Base-by-base conservation (phyloP, 2,329 filamentous ascomycete species). In the Fusarium beomiforme region DNA sequence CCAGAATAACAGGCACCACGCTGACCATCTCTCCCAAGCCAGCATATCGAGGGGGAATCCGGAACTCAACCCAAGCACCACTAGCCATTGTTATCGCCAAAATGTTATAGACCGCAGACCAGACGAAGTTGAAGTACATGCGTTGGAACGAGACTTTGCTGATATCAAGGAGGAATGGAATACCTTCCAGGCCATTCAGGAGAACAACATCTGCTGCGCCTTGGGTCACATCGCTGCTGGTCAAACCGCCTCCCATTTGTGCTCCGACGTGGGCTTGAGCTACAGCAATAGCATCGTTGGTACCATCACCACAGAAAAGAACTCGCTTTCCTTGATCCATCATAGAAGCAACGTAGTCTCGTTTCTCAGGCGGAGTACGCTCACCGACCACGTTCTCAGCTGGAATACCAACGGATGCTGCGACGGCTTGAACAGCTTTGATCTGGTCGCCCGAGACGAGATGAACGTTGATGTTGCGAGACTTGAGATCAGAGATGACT, bases 81-180 rank as follows among this genome's bases (percentile, higher is more conserved):
- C 62, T 65, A 3, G 62, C 62, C 62, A 65, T 65, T 0, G 59
- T 65, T 7, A 65, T 64, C 1, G 62, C 62, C 6, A 65, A 8
- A 1, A 65, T 2, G 6, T 65, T 65, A 2, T 65, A 65, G 1
- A 65, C 49, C 8, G 59, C 62, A 8, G 62, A 65, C 62, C 62
- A 65, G 2, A 64, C 16, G 8, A 65, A 65, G 19, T 65, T 65
- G 0, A 65, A 64, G 36, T 58, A 64, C 62, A 65, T 65, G 5
- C 62, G 49, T 1, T 49, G 51, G 3, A 65, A 65, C 0, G 42
- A 41, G 0, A 49, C 59, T 17, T 37, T 64, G 12, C 62, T 65
- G 14, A 65, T 65, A 2, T 65, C 62, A 14, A 65, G 59, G 1
- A 65, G 31, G 1, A 65, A 65, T 0, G 62, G 62, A 0, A 65